Conservation (phyloP, 2,329 filamentous ascomycete genomes). For the Colletotrichum sp. region DNA sequence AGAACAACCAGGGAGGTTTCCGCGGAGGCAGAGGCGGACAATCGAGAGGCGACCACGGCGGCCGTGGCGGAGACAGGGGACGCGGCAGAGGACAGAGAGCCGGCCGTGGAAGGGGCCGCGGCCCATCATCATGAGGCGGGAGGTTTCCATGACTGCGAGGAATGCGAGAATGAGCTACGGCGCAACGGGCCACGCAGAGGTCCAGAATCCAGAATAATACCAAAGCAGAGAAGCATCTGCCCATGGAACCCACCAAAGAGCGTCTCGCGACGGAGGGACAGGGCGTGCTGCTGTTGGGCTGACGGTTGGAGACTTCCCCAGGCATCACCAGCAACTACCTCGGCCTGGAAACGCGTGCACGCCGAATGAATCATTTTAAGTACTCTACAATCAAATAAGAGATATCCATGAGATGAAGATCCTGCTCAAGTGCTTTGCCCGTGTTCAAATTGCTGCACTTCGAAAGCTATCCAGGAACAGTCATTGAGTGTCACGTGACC, state of each 20-base stretch:
- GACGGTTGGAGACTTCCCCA: background rate
- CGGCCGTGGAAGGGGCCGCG: conserved; percentile 17
- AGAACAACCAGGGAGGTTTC: conserved; percentile 67
- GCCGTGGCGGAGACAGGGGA: conserved; percentile 61
- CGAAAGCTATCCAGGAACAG: background rate
- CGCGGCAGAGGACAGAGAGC: conserved; percentile 48
- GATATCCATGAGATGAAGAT: background rate
- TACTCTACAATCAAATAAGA: background rate
- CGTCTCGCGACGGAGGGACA: background rate
- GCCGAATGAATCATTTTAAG: conserved; percentile 1
- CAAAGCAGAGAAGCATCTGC: background rate
- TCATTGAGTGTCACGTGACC: background rate
- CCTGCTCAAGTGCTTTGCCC: background rate
- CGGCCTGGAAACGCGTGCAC: background rate
- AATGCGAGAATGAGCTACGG: background rate
- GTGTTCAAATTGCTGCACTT: background rate
- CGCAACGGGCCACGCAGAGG: background rate
- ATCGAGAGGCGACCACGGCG: conserved; percentile 63
- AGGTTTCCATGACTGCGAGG: background rate
- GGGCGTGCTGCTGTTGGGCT: background rate
- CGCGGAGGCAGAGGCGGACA: conserved; percentile 68
- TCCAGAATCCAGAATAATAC: background rate
- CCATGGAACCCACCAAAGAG: background rate
- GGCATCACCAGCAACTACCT: background rate
- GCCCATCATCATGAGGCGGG: background rate